These are phyloP conservation scores for Pichia insulana DNA, from an alignment of 805 yeast species.

Conservation along the genomic window DNA sequence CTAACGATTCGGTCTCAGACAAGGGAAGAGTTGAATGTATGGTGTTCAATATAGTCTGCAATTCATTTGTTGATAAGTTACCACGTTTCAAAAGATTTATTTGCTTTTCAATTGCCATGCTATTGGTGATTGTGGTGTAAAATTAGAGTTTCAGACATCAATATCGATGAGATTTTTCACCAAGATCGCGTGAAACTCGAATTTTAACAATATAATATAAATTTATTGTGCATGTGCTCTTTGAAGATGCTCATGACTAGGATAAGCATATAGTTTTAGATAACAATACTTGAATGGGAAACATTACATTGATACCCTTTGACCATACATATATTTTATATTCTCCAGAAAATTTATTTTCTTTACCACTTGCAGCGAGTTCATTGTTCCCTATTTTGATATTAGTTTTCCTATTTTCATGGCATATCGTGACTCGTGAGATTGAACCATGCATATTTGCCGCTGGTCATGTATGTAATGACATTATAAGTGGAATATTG, in stretches of 20 bases:
- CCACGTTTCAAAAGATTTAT: neutral
- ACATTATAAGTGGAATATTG: conserved; percentile 57
- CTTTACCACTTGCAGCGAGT: conserved; percentile 56
- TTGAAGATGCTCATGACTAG: no score
- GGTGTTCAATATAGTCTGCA: conserved; percentile 3
- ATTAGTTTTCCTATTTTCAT: conserved; percentile 70
- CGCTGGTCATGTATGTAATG: conserved; percentile 78
- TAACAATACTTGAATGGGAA: neutral
- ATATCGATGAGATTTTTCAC: no score
- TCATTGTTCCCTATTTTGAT: conserved; percentile 76
- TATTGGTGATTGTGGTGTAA: neutral
- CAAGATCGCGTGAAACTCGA: no score
- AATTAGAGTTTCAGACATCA: no score
- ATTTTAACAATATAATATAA: no score
- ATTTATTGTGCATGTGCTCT: no score
- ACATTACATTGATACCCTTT: conserved; percentile 41
- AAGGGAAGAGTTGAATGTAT: neutral
- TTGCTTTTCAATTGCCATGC: neutral
- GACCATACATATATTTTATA: conserved; percentile 83
- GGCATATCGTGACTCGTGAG: conserved; percentile 78
- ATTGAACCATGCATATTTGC: conserved; percentile 77
- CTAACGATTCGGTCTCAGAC: conserved; percentile 10
- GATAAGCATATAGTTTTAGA: no score
- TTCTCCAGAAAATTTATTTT: conserved; percentile 53
- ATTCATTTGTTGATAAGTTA: conserved; percentile 2